phyloP scores from a whole-genome alignment of 1,284 basidiomycete genomes.

The Pseudozyma sp. region DNA sequence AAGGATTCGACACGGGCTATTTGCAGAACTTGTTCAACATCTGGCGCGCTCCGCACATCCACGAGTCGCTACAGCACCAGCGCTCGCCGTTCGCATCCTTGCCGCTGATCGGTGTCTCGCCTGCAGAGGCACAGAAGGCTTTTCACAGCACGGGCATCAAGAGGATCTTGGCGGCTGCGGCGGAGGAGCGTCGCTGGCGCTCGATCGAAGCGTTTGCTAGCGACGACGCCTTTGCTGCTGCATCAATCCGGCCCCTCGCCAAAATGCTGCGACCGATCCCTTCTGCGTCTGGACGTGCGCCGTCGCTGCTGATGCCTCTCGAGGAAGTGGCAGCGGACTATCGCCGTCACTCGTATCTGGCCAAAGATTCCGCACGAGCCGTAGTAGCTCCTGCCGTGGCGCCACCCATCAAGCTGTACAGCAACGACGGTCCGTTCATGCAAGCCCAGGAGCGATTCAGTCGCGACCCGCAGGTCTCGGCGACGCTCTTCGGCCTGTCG shows the following conservation, averaged over 20 bases:
- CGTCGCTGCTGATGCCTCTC: constrained; percentile 73
- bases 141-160: constrained; percentile 74
- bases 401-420: constrained; percentile 81
- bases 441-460: constrained; percentile 76
- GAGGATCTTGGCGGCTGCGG: constrained; percentile 72
- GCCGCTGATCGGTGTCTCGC: constrained; percentile 76
- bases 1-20: constrained; percentile 75
- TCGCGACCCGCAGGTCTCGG: constrained; percentile 75
- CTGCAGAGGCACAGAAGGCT: constrained; percentile 75
- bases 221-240: constrained; percentile 75
- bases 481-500: constrained; percentile 87
- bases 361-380: constrained; percentile 82
- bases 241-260: constrained; percentile 67
- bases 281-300: constrained; percentile 52
- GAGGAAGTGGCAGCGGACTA: constrained; percentile 75
- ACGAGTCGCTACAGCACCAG: constrained; percentile 77
- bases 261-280: constrained; percentile 68
- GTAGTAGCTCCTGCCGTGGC: constrained; percentile 85
- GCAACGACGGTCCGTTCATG: constrained; percentile 82
- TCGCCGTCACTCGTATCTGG: constrained; percentile 83
- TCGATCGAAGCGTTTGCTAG: constrained; percentile 68
- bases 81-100: constrained; percentile 79
- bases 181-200: constrained; percentile 43
- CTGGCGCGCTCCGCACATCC: constrained; percentile 86
- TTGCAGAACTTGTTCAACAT: constrained; percentile 85